Evolutionary conservation across 2,329 filamentous ascomycete species (phyloP), one percentile per base, ranked within the genome.

Genomic region (Fusarium sp.): DNA sequence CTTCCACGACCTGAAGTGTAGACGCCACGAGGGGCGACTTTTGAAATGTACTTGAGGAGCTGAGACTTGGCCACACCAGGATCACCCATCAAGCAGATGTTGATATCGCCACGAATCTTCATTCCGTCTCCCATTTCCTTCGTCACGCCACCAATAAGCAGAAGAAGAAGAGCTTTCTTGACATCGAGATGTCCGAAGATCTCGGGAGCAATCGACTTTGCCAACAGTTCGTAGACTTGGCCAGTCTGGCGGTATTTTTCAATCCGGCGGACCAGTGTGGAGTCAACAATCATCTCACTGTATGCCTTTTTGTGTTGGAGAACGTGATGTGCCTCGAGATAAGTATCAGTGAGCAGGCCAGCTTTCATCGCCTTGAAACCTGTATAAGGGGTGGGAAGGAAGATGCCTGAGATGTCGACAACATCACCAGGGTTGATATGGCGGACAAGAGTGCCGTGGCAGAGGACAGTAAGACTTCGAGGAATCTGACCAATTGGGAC

Each of bases 61-160:
- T 99, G 96, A 42, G 96, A 99, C 86, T 99, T 99, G 85, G 96
- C 96, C 81, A 99, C 96, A 94, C 96, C 96, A 81, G 96, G 96
- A 80, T 99, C 96, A 88, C 96, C 96, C 96, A 99, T 99, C 80
- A 99, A 86, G 82, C 96, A 98, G 72, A 99, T 92, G 84, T 99
- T 99, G 87, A 99, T 97, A 80, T 99, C 96, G 79, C 96, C 96
- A 88, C 96, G 94, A 81, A 99, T 99, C 79, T 95, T 93, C 96
- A 99, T 98, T 69, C 96, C 96, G 80, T 99, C 96, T 59, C 95
- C 95, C 89, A 98, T 97, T 80, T 96, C 92, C 84, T 99, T 99
- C 8, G 92, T 96, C 3, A 98, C 96, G 85, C 96, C 96, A 70
- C 96, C 96, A 75, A 99, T 98, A 39, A 99, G 90, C 36, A 98